Evolutionary conservation across 345 rosid genomes (phyloP), one percentile per base, ranked within the genome.

Genomic region (Aquilaria sinensis): DNA sequence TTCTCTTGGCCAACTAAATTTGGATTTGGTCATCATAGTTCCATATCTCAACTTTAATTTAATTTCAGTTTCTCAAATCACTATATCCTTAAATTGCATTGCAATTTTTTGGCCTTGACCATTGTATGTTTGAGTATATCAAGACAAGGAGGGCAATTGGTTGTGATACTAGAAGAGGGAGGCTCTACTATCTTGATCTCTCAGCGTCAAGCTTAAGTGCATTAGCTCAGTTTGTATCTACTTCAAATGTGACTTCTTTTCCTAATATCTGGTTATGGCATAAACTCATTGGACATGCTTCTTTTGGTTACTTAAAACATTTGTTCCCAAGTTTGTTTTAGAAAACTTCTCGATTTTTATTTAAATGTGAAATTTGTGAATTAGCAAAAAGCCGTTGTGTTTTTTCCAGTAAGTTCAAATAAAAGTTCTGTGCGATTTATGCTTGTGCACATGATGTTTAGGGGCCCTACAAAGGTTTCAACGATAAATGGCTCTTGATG

Each of bases 101-200:
- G 45, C 29, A 13, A 45, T 64, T 12, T 64, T 54, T 54, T 64
- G 52, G 60, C 59, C 43, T 61, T 61, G 31, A 61, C 15, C 4
- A 5, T 41, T 63, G 45, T 64, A 52, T 64, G 2, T 64, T 64
- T 53, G 37, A 64, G 60, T 52, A 51, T 47, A 52, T 13, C 4
- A 52, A 3, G 30, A 52, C 31, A 10, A 1, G 55, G 15, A 52
- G 10, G 55, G 14, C 55, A 8, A 52, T 52, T 52, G 30, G 55
- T 4, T 9, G 7, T 52, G 55, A 16, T 52, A 52, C 55, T 52
- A 52, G 31, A 14, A 52, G 9, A 52, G 23, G 55, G 9, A 52
- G 14, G 55, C 29, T 52, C 29, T 52, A 52, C 7, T 52, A 52
- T 15, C 55, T 52, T 10, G 55, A 52, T n/a, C 55, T 16, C 2